Percentiles rank a stretch among this genome's conserved stretches.
phyloP scores from a whole-genome alignment of 1,284 basidiomycete species.

The Marasmius sp. region DNA sequence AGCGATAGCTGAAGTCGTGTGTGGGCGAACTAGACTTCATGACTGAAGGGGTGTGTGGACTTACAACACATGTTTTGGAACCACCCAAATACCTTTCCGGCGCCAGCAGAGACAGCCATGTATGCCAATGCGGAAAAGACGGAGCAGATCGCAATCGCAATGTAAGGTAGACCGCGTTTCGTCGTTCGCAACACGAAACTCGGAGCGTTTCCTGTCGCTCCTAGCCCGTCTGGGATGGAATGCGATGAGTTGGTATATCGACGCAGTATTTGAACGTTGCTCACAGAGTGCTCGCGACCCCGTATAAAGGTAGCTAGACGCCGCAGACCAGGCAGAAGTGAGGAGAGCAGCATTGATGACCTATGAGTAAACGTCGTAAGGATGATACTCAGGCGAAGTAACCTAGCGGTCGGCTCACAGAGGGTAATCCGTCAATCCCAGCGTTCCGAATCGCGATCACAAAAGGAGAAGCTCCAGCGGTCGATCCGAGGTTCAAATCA shows the following conservation, averaged over 20 bases:
- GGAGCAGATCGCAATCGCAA: constrained; percentile 67
- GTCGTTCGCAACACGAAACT: constrained; percentile 68
- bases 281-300: constrained; percentile 80
- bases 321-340: constrained; percentile 86
- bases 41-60: constrained; percentile 17
- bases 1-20: constrained; percentile 39
- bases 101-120: constrained; percentile 60
- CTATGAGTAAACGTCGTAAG: constrained; percentile 27
- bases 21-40: constrained; percentile 27
- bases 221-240: constrained; percentile 64
- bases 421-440: constrained; percentile 74
- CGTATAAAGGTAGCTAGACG: constrained; percentile 81
- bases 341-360: constrained; percentile 87
- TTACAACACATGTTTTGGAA: constrained; percentile 68
- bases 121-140: constrained; percentile 75
- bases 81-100: constrained; percentile 76
- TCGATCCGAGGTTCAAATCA: constrained; percentile 49
- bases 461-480: constrained; percentile 79
- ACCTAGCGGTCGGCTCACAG: constrained; percentile 32
- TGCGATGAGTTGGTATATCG: neutral
- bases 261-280: constrained; percentile 18
- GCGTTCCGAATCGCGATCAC: constrained; percentile 78
- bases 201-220: constrained; percentile 76
- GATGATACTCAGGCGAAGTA: neutral
- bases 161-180: constrained; percentile 73